Percentiles rank a stretch among this genome's conserved stretches.
Evolutionary conservation across 192 early-diverging fungal species (phyloP).

Genomic region (Backusella sp.): DNA sequence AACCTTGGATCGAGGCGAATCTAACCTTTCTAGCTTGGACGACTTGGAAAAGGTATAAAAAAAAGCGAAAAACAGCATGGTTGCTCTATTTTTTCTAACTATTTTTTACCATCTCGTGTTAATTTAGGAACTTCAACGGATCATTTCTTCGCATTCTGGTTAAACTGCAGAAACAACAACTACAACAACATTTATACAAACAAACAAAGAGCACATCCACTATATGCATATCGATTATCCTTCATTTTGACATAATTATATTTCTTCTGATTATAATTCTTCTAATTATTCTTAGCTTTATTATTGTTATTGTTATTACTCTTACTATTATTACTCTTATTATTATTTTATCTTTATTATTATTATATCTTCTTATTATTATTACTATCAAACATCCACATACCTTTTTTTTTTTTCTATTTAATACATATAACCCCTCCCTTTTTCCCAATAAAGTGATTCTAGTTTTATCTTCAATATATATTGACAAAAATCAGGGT

Average conservation of each 20-base stretch:
- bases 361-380: neutral
- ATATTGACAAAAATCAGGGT: neutral
- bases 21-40: constrained; percentile 13
- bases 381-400: neutral
- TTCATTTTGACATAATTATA: neutral
- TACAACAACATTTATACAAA: neutral
- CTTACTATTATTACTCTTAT: neutral
- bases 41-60: constrained; percentile 18
- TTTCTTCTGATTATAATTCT: neutral
- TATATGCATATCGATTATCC: constrained; percentile 7
- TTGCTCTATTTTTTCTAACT: neutral
- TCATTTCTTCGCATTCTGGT: constrained; percentile 7
- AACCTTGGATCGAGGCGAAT: neutral
- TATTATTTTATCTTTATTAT: neutral
- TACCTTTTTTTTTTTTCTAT: neutral
- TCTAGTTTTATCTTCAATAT: neutral
- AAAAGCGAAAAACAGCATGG: neutral
- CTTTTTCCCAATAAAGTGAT: neutral
- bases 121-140: constrained; percentile 13
- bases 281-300: neutral
- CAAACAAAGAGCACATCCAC: neutral
- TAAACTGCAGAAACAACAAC: neutral
- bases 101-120: neutral
- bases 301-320: neutral
- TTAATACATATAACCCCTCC: neutral